Evolutionary conservation across 352 stramenopile species (phyloP).

Genomic region (Thraustochytrium striatum): DNA sequence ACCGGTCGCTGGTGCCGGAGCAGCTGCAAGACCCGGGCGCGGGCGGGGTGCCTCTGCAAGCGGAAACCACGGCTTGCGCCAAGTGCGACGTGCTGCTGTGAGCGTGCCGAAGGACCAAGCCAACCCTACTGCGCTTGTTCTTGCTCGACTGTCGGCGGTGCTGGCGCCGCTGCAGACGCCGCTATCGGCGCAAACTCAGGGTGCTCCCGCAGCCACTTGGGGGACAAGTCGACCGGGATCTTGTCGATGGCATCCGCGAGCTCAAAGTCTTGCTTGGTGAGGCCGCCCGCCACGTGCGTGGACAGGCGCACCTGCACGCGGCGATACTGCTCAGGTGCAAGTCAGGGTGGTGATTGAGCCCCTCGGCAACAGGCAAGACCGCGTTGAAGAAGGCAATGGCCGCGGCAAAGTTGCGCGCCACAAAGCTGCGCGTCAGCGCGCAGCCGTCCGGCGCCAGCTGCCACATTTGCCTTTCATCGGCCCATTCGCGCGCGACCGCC

Average conservation of each 20-base stretch:
- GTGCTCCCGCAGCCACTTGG: conserved; percentile 77
- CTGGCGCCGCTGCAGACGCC: too few species aligned
- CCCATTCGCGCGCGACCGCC: too few species aligned
- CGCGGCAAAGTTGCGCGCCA: conserved; percentile 9
- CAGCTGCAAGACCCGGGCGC: too few species aligned
- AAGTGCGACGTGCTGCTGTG: too few species aligned
- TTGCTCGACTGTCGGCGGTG: too few species aligned
- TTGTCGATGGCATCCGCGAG: conserved; percentile 9
- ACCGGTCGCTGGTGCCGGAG: too few species aligned
- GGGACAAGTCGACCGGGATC: conserved; percentile 56
- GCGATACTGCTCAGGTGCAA: conserved; percentile 18
- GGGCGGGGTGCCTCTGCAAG: too few species aligned
- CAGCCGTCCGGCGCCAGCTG: background rate
- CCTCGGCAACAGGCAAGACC: background rate
- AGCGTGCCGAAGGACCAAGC: too few species aligned
- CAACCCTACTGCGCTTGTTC: too few species aligned
- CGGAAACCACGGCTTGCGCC: too few species aligned
- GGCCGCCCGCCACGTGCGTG: background rate
- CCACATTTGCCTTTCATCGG: too few species aligned
- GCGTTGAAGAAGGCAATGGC: conserved; percentile 22
- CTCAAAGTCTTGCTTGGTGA: conserved; percentile 12
- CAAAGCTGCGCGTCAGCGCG: background rate
- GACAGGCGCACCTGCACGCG: background rate
- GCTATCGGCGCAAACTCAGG: too few species aligned
- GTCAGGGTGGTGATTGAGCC: conserved; percentile 15